Percentiles rank a stretch among this genome's conserved stretches.
Evolutionary conservation across 495 filamentous ascomycete species (phyloP).

Genomic region (Friedmanniomyces simplex): DNA sequence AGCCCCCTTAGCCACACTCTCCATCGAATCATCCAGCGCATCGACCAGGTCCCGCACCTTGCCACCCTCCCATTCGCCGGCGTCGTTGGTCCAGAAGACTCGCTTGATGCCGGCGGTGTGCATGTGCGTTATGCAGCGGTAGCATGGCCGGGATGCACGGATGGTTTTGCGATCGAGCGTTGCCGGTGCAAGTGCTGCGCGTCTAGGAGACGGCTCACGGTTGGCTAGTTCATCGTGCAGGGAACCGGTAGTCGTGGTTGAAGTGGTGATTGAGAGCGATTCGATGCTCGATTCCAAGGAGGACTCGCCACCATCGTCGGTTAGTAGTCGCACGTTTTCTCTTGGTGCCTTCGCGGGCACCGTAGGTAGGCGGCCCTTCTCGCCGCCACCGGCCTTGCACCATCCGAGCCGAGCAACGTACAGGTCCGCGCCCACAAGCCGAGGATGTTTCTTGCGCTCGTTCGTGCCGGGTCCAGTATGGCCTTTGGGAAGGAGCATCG

Average conservation of each 20-base stretch:
- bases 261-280: neutral
- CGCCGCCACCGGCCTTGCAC: neutral
- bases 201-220: constrained; percentile 4
- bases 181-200: neutral
- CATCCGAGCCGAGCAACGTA: constrained; percentile 41
- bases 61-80: constrained; percentile 39
- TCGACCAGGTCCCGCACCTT: constrained; percentile 42
- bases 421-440: constrained; percentile 41
- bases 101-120: constrained; percentile 43
- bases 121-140: constrained; percentile 43
- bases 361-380: neutral
- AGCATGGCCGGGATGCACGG: constrained; percentile 38
- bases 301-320: neutral
- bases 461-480: constrained; percentile 17
- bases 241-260: constrained; percentile 23
- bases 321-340: neutral
- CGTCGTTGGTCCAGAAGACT: constrained; percentile 42
- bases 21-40: constrained; percentile 31
- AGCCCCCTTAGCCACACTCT: constrained; percentile 9
- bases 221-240: constrained; percentile 38
- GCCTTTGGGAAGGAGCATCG: constrained; percentile 24
- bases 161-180: constrained; percentile 1
- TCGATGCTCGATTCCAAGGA: neutral
- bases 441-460: constrained; percentile 37
- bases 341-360: neutral